Percentiles rank a stretch among this genome's conserved stretches.
Conservation (phyloP, 352 stramenopile genomes). For the Phytophthora lateralis region DNA sequence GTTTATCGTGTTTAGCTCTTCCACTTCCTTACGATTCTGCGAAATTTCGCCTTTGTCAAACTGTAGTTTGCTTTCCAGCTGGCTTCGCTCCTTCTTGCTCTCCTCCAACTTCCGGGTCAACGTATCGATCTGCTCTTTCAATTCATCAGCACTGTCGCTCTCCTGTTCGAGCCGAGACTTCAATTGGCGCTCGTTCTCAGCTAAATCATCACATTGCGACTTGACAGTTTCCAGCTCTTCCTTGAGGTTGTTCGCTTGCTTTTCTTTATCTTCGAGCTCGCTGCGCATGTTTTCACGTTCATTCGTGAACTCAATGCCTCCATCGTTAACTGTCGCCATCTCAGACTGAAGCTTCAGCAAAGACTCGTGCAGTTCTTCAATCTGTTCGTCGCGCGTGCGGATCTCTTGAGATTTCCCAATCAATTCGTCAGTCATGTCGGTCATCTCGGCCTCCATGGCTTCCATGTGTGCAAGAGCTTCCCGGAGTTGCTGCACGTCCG, state of each 20-base stretch:
- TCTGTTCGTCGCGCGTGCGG: slow-evolving; percentile 61
- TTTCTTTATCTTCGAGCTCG: slow-evolving; percentile 42
- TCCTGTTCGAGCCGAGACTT: slow-evolving; percentile 49
- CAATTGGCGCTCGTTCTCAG: slow-evolving; percentile 54
- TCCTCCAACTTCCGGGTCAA: slow-evolving; percentile 47
- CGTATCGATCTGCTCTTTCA: slow-evolving; percentile 54
- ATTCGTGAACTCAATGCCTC: slow-evolving; percentile 52
- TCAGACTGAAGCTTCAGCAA: slow-evolving; percentile 53
- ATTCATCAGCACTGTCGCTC: slow-evolving; percentile 40
- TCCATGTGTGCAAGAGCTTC: slow-evolving; percentile 68
- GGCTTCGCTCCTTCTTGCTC: slow-evolving; percentile 38
- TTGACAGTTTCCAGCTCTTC: slow-evolving; percentile 49
- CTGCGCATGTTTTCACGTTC: slow-evolving; percentile 44
- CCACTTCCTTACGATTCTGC: slow-evolving; percentile 59
- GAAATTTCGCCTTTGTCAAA: slow-evolving; percentile 55
- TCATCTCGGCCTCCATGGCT: slow-evolving; percentile 78
- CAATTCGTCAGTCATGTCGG: slow-evolving; percentile 79
- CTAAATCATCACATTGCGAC: slow-evolving; percentile 56
- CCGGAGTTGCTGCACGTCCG: slow-evolving; percentile 59
- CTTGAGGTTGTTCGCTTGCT: slow-evolving; percentile 36
- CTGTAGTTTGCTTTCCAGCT: slow-evolving; percentile 51
- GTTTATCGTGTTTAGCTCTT: slow-evolving; percentile 59
- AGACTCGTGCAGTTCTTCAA: slow-evolving; percentile 57
- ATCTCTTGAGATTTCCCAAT: slow-evolving; percentile 80
- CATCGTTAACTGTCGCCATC: slow-evolving; percentile 48